Evolutionary conservation across 768 basidiomycete genomes (phyloP).

Genomic region (Panaeolus cyanescens): DNA sequence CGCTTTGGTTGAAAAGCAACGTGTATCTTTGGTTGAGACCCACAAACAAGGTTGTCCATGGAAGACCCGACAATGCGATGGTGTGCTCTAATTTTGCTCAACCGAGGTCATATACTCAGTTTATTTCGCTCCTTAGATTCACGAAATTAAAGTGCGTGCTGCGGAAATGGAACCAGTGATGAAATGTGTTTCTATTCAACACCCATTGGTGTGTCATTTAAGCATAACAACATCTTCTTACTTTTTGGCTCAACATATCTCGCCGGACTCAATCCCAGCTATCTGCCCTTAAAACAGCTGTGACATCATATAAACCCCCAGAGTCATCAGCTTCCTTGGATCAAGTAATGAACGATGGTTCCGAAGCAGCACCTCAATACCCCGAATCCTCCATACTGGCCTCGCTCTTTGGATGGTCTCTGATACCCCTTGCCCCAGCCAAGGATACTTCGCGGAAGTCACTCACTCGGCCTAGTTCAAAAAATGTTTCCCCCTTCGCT

Average conservation of each 20-base stretch:
- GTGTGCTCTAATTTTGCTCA: slow-evolving; percentile 40
- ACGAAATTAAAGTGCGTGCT: slow-evolving; percentile 59
- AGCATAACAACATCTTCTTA: background rate
- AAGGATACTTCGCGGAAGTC: slow-evolving; percentile 26
- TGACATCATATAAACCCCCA: slow-evolving; percentile 37
- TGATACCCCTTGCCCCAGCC: slow-evolving; percentile 36
- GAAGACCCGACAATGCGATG: slow-evolving; percentile 79
- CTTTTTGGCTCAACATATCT: background rate
- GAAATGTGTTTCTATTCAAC: slow-evolving; percentile 58
- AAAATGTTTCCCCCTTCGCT: slow-evolving; percentile 22
- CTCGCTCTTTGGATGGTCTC: slow-evolving; percentile 53
- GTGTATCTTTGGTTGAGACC: slow-evolving; percentile 58
- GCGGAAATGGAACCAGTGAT: slow-evolving; percentile 52
- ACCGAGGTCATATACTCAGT: background rate
- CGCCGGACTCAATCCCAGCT: slow-evolving; percentile 60
- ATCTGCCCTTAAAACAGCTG: slow-evolving; percentile 47
- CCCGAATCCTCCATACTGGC: slow-evolving; percentile 48
- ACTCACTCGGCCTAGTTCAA: slow-evolving; percentile 35
- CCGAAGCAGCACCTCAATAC: slow-evolving; percentile 15
- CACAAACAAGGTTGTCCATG: slow-evolving; percentile 88
- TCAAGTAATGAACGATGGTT: background rate
- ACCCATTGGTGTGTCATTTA: slow-evolving; percentile 63
- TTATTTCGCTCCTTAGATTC: slow-evolving; percentile 40
- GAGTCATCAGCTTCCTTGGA: slow-evolving; percentile 11
- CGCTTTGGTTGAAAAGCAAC: slow-evolving; percentile 74